Evolutionary conservation across 2,329 filamentous ascomycete species (phyloP).

Genomic region (Xylariomycetidae sp.): DNA sequence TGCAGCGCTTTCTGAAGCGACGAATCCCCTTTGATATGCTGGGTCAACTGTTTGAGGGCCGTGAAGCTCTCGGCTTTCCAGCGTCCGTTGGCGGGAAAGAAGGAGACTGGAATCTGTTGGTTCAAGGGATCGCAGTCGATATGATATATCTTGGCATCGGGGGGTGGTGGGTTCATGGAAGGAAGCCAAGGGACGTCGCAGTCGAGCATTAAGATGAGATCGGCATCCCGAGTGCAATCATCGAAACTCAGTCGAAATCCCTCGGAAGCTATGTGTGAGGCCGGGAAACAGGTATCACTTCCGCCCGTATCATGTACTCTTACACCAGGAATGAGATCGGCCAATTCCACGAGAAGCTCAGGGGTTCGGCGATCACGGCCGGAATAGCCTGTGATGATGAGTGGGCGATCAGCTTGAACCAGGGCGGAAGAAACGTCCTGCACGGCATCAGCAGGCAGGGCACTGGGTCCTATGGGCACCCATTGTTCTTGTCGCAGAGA

Average conservation of each 20-base stretch:
- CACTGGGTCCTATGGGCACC: conserved; percentile 18
- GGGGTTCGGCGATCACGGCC: conserved; percentile 38
- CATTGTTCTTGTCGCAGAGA: conserved; percentile 18
- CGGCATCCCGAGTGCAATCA: conserved; percentile 52
- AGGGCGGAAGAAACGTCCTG: conserved; percentile 36
- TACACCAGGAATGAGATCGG: conserved; percentile 39
- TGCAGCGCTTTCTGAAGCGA: conserved; percentile 4
- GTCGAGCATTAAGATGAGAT: conserved; percentile 60
- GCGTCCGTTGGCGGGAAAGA: conserved; percentile 45
- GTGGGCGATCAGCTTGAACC: conserved; percentile 37
- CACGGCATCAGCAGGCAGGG: conserved; percentile 32
- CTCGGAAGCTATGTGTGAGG: conserved; percentile 31
- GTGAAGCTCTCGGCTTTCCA: conserved; percentile 46
- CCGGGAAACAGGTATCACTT: conserved; percentile 39
- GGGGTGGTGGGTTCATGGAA: conserved; percentile 52
- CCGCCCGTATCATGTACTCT: conserved; percentile 47
- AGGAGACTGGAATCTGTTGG: conserved; percentile 53
- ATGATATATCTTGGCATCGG: conserved; percentile 54
- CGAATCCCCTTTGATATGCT: conserved; percentile 14
- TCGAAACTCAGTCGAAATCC: conserved; percentile 54
- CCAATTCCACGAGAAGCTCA: conserved; percentile 37
- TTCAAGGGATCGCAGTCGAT: conserved; percentile 64
- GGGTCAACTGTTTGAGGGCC: conserved; percentile 28
- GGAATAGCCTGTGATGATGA: conserved; percentile 44
- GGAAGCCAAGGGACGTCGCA: conserved; percentile 67